These are phyloP conservation scores for Canavalia gladiata DNA, from an alignment of 306 rosid genomes.

Conservation along the genomic window DNA sequence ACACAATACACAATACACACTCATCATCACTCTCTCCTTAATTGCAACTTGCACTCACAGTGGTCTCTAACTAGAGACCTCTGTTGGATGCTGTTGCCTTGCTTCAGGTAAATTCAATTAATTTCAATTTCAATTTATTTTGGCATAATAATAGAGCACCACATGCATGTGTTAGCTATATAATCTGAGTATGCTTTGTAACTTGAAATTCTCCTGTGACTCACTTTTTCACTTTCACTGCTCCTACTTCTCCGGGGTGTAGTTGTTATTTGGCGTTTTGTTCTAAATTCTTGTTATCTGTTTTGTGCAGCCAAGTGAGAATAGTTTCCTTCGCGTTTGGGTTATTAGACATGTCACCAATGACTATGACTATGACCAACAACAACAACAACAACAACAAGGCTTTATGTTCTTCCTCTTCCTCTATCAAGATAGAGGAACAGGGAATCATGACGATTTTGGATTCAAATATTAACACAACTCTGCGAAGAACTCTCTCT, in stretches of 20 bases:
- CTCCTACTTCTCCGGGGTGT: conserved; percentile 12
- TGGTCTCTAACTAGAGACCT: conserved; percentile 63
- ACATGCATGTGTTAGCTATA: conserved; percentile 46
- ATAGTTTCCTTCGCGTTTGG: conserved; percentile 1
- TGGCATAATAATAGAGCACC: background rate
- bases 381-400: conserved; percentile 28
- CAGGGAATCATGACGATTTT: conserved; percentile 82
- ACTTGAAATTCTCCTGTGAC: conserved; percentile 43
- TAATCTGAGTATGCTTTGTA: conserved; percentile 40
- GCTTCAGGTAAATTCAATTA: conserved; percentile 50
- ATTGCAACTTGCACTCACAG: conserved; percentile 64
- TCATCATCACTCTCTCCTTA: conserved; percentile 34
- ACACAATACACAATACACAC: background rate
- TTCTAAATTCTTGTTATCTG: background rate
- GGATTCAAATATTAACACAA: conserved; percentile 42
- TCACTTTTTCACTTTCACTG: conserved; percentile 4
- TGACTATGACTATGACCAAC: conserved; percentile 41
- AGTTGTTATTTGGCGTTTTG: background rate
- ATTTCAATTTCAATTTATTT: background rate
- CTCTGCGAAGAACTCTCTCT: conserved; percentile 81
- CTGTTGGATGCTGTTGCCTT: conserved; percentile 61
- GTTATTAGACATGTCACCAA: conserved; percentile 50
- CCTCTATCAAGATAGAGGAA: conserved; percentile 43
- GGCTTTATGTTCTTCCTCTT: background rate
- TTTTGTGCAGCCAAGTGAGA: conserved; percentile 55